phyloP scores from a whole-genome alignment of 495 filamentous ascomycete species.

The Acidomyces sp. region DNA sequence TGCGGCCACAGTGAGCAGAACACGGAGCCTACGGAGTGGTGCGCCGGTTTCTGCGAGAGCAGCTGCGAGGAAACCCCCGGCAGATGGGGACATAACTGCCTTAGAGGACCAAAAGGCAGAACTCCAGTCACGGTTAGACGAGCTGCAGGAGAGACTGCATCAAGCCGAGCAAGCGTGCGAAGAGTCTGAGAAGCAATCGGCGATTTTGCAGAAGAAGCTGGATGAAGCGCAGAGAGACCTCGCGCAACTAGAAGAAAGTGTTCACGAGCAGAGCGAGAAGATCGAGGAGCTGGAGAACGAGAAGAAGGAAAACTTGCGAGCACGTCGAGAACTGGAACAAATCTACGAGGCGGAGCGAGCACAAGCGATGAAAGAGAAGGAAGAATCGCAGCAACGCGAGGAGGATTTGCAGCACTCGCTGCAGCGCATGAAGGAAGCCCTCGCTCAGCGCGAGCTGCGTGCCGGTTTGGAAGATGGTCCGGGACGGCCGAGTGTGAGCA shows the following conservation, averaged over 20 bases:
- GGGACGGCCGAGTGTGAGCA: constrained; percentile 15
- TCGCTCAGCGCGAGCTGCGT: constrained; percentile 54
- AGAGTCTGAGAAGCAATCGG: constrained; percentile 68
- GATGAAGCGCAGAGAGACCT: constrained; percentile 79
- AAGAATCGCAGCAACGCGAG: constrained; percentile 67
- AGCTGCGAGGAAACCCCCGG: constrained; percentile 16
- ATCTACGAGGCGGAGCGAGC: constrained; percentile 83
- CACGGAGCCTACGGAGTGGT: constrained; percentile 12
- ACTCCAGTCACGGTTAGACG: constrained; percentile 67
- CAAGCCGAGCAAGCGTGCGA: constrained; percentile 69
- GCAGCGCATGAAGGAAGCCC: constrained; percentile 75
- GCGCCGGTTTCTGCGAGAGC: constrained; percentile 22
- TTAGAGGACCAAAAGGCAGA: constrained; percentile 50
- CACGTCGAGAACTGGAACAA: constrained; percentile 76
- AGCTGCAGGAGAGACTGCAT: constrained; percentile 65
- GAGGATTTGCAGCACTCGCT: constrained; percentile 82
- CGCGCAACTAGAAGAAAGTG: constrained; percentile 66
- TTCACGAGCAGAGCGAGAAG: constrained; percentile 68
- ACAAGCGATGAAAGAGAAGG: constrained; percentile 78
- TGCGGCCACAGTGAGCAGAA: constrained; percentile 4
- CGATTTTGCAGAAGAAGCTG: constrained; percentile 70
- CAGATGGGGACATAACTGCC: constrained; percentile 25
- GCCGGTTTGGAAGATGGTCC: constrained; percentile 50
- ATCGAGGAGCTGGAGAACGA: constrained; percentile 69
- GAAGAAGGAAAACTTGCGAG: constrained; percentile 61